Conservation (phyloP, 768 basidiomycete species). For the Pulveroboletus sp. region DNA sequence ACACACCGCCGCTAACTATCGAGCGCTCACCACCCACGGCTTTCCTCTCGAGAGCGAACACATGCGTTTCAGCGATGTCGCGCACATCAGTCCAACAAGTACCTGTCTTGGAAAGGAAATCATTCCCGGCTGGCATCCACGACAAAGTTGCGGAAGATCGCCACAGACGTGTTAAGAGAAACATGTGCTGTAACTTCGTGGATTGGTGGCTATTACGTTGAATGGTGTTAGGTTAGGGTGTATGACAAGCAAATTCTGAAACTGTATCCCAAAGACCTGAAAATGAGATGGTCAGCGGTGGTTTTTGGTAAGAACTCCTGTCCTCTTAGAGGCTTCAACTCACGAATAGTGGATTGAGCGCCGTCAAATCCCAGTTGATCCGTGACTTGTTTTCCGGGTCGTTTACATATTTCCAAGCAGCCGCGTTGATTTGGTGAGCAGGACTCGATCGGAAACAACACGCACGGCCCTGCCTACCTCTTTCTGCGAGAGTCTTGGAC, state of each 20-base stretch:
- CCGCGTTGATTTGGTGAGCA: slow-evolving; percentile 15
- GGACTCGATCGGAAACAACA: background rate
- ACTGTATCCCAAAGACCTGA: slow-evolving; percentile 33
- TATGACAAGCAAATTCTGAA: background rate
- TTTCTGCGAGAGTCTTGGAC: slow-evolving; percentile 66
- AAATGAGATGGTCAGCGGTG: background rate
- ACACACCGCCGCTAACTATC: slow-evolving; percentile 40
- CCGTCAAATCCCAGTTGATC: slow-evolving; percentile 38
- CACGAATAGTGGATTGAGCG: slow-evolving; percentile 40
- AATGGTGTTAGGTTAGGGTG: background rate
- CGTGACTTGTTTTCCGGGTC: slow-evolving; percentile 26
- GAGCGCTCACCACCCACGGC: slow-evolving; percentile 58
- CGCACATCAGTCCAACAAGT: slow-evolving; percentile 50
- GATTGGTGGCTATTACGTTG: slow-evolving; percentile 36
- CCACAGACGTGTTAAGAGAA: slow-evolving; percentile 40
- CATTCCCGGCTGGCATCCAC: slow-evolving; percentile 23
- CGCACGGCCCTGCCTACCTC: slow-evolving; percentile 34
- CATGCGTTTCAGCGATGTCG: slow-evolving; percentile 54
- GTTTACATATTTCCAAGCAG: slow-evolving; percentile 49
- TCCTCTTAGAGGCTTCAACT: slow-evolving; percentile 1
- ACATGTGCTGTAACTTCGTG: slow-evolving; percentile 37
- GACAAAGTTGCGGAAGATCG: slow-evolving; percentile 33
- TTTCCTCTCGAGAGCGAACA: slow-evolving; percentile 46
- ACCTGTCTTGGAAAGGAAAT: slow-evolving; percentile 22
- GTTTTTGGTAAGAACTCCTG: background rate